Conservation (phyloP, 129 eudicot species). For the Pseudognaphalium luteoalbum region DNA sequence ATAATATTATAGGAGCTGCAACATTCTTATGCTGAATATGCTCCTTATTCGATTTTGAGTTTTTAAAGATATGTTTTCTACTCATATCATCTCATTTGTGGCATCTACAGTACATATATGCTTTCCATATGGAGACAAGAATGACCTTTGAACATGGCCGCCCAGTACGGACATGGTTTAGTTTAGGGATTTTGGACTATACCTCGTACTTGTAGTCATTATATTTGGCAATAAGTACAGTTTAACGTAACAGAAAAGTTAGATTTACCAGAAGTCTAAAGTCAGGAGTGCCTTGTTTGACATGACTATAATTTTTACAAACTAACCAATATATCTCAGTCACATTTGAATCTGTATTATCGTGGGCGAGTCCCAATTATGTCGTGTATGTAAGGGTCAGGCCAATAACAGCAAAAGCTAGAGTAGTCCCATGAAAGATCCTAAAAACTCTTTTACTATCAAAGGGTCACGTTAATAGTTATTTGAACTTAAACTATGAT, state of each 20-base stretch:
- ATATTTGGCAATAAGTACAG: background rate
- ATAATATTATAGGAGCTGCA: too few species aligned
- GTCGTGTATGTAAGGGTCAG: background rate
- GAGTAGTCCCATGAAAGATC: background rate
- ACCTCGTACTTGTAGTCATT: background rate
- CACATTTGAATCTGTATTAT: background rate
- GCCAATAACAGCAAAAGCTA: background rate
- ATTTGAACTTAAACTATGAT: background rate
- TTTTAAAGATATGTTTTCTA: too few species aligned
- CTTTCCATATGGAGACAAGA: background rate
- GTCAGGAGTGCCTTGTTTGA: background rate
- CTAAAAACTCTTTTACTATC: background rate
- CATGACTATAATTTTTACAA: background rate
- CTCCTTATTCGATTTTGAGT: too few species aligned
- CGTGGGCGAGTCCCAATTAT: background rate
- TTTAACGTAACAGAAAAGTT: background rate
- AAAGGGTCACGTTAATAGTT: background rate
- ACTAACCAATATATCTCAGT: background rate
- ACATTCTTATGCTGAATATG: too few species aligned
- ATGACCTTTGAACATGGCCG: slow-evolving; percentile 9
- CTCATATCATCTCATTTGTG: background rate
- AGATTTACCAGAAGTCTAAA: background rate
- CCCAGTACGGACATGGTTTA: background rate
- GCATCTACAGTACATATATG: background rate
- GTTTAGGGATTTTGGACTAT: background rate